Evolutionary conservation across 192 early-diverging fungal species (phyloP), one percentile per base, ranked within the genome.

Genomic region (Phlyctochytrium bullatum): DNA sequence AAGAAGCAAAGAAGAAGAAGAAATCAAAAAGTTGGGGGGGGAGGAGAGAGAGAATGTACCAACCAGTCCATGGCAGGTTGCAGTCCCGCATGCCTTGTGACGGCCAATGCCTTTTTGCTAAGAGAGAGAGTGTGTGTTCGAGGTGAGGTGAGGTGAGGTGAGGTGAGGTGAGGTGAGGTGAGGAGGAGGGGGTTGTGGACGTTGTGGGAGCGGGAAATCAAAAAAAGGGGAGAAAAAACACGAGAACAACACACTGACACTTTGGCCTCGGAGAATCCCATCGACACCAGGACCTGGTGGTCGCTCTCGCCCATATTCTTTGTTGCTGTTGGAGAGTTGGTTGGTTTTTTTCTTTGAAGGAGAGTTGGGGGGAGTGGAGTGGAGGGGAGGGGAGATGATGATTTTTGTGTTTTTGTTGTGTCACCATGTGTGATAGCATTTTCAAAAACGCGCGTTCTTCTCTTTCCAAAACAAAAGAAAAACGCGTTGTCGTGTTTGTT

Each of bases 1-100:
- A 10, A 36, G 34, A 27, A 17, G 82, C 81, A 74, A 92, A 83
- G 28, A 80, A 77, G 32, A 91, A 74, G 2, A 93, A 76, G 89
- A 89, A 89, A 50, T 51, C 34, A 52, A 14, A 16, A 28, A 47
- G 32, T 57, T n/a, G 10, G 10, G 2, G 17, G 30, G 23, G 10
- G 17, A 30, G 27, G 51, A 30, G 20, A 2, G 47, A 16, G 62
- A 33, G 29, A 36, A 17, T 28, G 29, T 33, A 62, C 67, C 32
- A 78, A 89, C 92, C 92, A 94, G 65, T 94, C 91, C 88, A 94
- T 88, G 0, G 91, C 91, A 28, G 90, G 83, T 68, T 93, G 91
- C 33, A 93, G 73, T 33, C 92, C 91, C 30, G 87, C 81, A 70
- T 84, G 84, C 52, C 88, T 88, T 1, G 90, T 92, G 6, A 78